Conservation (phyloP, 202 grass and related monocot species). For the Panicum virgatum region DNA sequence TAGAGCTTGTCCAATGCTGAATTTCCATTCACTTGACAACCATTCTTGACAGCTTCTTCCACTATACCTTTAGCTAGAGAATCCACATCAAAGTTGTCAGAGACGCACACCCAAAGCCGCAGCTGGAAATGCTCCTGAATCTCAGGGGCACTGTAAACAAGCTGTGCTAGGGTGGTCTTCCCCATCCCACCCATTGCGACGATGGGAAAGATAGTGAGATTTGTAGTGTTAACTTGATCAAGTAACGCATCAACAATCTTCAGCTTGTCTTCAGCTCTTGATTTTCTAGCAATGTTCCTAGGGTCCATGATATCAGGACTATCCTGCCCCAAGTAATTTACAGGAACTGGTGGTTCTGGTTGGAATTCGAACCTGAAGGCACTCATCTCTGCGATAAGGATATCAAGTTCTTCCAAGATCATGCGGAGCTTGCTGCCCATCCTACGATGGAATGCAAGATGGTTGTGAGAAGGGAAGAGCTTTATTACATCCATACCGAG, state of each 20-base stretch:
- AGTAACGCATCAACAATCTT: neutral
- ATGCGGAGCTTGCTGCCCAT: conserved; percentile 20
- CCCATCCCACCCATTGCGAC: neutral
- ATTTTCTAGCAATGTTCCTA: neutral
- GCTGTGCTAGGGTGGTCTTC: conserved; percentile 30
- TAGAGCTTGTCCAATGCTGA: neutral
- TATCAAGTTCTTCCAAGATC: conserved; percentile 3
- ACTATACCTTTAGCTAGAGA: neutral
- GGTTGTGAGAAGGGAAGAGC: neutral
- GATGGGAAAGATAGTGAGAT: neutral
- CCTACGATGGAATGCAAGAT: neutral
- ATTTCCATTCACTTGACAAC: neutral
- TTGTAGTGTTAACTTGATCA: neutral
- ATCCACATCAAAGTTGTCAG: conserved; percentile 24
- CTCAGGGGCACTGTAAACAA: neutral
- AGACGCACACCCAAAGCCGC: conserved; percentile 31
- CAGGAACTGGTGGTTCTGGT: neutral
- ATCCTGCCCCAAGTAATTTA: neutral
- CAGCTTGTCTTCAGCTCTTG: neutral
- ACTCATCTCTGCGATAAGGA: neutral
- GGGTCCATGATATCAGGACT: neutral
- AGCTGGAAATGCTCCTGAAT: conserved; percentile 20
- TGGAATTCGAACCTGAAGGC: neutral
- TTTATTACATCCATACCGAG: neutral
- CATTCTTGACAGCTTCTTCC: neutral